Percentiles rank a stretch among this genome's conserved stretches.
Evolutionary conservation across 257 asterid genomes (phyloP).

Genomic region (Solanum peruvianum): DNA sequence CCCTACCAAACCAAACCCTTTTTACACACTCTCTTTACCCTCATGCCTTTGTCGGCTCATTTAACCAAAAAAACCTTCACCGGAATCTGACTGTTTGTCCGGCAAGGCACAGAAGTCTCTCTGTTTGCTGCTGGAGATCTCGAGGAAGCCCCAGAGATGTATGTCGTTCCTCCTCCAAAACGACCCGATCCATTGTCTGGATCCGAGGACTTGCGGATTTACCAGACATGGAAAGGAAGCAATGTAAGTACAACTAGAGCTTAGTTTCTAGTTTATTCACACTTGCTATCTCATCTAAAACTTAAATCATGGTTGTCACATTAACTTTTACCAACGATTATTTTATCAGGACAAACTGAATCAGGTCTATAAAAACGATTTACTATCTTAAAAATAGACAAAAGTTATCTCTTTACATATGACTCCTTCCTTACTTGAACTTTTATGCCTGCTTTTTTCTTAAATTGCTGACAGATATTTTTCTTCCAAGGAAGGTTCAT

Average conservation of each 20-base stretch:
- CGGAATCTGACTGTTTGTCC: slow-evolving; percentile 2
- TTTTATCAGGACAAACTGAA: neutral
- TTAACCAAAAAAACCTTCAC: slow-evolving; percentile 7
- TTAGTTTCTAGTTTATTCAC: neutral
- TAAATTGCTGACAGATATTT: slow-evolving; percentile 50
- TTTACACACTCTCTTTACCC: slow-evolving; percentile 26
- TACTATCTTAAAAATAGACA: neutral
- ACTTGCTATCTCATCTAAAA: neutral
- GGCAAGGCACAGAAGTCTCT: neutral
- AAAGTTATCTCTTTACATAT: neutral
- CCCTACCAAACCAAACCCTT: neutral
- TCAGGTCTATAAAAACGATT: neutral
- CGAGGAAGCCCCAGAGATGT: slow-evolving; percentile 28
- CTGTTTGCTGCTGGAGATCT: slow-evolving; percentile 12
- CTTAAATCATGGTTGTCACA: no score
- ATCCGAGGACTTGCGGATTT: slow-evolving; percentile 69
- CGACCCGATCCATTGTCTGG: slow-evolving; percentile 67
- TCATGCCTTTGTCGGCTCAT: slow-evolving; percentile 43
- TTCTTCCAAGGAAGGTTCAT: slow-evolving; percentile 80
- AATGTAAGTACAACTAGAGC: slow-evolving; percentile 24
- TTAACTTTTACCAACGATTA: neutral
- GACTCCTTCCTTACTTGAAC: neutral
- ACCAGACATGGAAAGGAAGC: slow-evolving; percentile 97
- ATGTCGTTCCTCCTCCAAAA: slow-evolving; percentile 81
- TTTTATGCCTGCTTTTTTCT: slow-evolving; percentile 4